phyloP scores from a whole-genome alignment of 208 protist genomes.

The Wallacemonas sp. region DNA sequence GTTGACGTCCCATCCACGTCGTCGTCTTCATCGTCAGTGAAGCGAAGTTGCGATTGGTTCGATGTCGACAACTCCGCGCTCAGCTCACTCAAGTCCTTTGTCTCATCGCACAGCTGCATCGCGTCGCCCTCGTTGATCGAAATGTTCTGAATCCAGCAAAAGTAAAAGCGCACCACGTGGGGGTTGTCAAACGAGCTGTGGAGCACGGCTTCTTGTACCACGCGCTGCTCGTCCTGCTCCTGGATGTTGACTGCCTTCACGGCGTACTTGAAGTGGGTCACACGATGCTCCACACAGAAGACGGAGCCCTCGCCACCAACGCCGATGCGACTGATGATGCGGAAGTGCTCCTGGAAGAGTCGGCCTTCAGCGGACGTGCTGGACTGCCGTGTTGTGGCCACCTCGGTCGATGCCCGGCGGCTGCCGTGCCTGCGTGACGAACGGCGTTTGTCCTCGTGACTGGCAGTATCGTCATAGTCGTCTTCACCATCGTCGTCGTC shows the following conservation, averaged over 20 bases:
- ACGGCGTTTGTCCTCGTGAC: too few relatives aligned
- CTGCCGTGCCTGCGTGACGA: background rate
- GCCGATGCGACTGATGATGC: conserved; percentile 67
- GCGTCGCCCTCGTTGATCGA: conserved; percentile 33
- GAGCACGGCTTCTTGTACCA: conserved; percentile 72
- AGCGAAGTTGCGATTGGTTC: background rate
- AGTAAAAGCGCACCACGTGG: conserved; percentile 85
- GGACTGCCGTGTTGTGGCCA: background rate
- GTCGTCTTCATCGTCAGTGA: conserved; percentile 5
- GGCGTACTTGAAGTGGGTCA: conserved; percentile 65
- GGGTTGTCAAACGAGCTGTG: conserved; percentile 80
- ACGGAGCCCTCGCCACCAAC: conserved; percentile 73
- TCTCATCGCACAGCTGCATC: conserved; percentile 50
- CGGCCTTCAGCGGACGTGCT: conserved; percentile 19
- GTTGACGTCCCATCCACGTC: background rate
- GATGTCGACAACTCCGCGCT: conserved; percentile 23
- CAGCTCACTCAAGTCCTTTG: conserved; percentile 45
- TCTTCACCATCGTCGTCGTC: background rate
- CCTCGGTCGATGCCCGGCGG: background rate
- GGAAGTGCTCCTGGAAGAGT: conserved; percentile 79
- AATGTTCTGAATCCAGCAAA: conserved; percentile 81
- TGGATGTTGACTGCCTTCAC: conserved; percentile 80
- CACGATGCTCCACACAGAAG: conserved; percentile 76
- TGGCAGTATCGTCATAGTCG: background rate
- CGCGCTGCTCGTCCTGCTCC: conserved; percentile 50